A percentile compares a stretch with the other conserved stretches of the same genome.
phyloP scores from a whole-genome alignment of 1,284 basidiomycete genomes.

The Inonotus obliquus region DNA sequence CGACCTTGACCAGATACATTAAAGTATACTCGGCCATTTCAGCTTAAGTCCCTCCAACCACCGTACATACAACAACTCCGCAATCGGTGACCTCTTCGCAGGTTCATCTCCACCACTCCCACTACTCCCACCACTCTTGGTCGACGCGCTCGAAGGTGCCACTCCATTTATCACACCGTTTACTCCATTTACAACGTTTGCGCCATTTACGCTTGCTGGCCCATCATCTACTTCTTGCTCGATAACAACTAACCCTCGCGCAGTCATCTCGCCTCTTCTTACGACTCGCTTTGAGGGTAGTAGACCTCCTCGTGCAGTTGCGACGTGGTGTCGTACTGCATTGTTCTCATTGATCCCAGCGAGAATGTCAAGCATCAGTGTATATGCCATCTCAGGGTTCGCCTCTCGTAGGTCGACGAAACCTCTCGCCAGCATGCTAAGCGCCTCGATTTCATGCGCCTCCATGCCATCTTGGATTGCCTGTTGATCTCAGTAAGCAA shows the following conservation, averaged over 20 bases:
- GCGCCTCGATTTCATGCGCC: conserved; percentile 81
- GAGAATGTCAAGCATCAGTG: conserved; percentile 84
- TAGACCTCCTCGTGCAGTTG: conserved; percentile 55
- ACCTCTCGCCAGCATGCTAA: conserved; percentile 86
- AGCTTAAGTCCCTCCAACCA: conserved; percentile 90
- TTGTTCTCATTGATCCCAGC: conserved; percentile 86
- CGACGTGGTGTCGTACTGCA: conserved; percentile 69
- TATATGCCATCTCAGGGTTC: conserved; percentile 83
- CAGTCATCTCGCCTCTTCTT: conserved; percentile 77
- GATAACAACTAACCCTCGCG: conserved; percentile 72
- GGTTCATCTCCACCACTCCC: not conserved
- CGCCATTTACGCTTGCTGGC: not conserved
- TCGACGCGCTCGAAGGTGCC: conserved; percentile 25
- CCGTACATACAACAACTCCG: conserved; percentile 90
- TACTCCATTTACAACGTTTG: not conserved
- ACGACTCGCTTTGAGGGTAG: conserved; percentile 77
- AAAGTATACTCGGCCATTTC: conserved; percentile 79
- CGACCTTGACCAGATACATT: too few species aligned
- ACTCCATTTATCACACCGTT: conserved; percentile 10
- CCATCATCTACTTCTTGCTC: conserved; percentile 55
- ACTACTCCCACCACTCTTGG: conserved; percentile 17
- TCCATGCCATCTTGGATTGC: conserved; percentile 80
- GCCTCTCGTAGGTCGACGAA: conserved; percentile 79
- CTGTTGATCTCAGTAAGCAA: conserved; percentile 32
- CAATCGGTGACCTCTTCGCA: conserved; percentile 73